These are phyloP conservation scores for Theobroma grandiflorum DNA, from an alignment of 441 rosid genomes.

Conservation along the genomic window DNA sequence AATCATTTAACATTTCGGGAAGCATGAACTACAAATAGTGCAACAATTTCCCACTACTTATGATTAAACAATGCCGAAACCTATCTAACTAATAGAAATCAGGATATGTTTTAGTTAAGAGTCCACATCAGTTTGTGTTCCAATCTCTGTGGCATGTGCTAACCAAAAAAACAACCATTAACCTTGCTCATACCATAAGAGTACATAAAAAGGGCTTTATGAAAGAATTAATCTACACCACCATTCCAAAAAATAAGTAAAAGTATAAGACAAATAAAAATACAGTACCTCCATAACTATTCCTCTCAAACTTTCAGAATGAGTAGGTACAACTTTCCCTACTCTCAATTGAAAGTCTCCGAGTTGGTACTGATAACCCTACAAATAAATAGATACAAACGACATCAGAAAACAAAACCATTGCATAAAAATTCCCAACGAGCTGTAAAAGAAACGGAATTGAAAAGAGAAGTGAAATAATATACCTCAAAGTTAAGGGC, in stretches of 20 bases:
- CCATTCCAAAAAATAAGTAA: not conserved
- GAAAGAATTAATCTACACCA: not conserved
- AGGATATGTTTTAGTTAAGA: not conserved
- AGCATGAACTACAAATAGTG: too few relatives aligned
- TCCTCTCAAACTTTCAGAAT: constrained; percentile 86
- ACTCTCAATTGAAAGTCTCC: constrained; percentile 89
- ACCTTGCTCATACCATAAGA: not conserved
- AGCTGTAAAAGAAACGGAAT: not conserved
- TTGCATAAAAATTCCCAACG: not conserved
- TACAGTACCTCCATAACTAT: constrained; percentile 87
- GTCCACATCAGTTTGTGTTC: not conserved
- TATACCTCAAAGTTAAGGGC: constrained; percentile 78
- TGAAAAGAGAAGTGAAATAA: not conserved
- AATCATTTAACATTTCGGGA: not conserved
- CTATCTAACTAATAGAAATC: not conserved
- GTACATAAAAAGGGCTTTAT: not conserved
- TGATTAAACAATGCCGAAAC: not conserved
- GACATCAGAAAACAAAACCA: not conserved
- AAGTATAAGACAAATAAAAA: constrained; percentile 4
- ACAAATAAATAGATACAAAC: constrained; percentile 4
- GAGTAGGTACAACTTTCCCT: constrained; percentile 81
- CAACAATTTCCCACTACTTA: not conserved
- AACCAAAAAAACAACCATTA: not conserved
- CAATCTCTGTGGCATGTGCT: not conserved
- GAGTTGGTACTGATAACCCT: constrained; percentile 90